Percentiles rank a stretch among this genome's conserved stretches.
phyloP scores from a whole-genome alignment of 495 filamentous ascomycete genomes.

The Penicillium diatomitis region DNA sequence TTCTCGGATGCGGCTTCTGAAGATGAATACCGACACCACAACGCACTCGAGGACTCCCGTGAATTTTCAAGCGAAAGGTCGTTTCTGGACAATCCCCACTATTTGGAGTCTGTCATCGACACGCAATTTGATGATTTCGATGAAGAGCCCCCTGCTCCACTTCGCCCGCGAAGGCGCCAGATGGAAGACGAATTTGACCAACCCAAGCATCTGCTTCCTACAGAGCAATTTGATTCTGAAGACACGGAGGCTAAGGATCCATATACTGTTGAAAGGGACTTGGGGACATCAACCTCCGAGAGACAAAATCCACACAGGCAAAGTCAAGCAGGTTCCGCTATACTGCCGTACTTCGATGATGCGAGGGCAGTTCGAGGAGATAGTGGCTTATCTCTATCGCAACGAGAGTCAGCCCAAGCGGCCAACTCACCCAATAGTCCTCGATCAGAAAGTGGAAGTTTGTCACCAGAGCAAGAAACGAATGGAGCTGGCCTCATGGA shows the following conservation, averaged over 20 bases:
- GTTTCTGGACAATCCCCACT: slow-evolving; percentile 38
- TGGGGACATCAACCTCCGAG: too few relatives aligned
- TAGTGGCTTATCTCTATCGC: too few relatives aligned
- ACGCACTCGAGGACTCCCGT: slow-evolving; percentile 25
- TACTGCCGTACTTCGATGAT: too few relatives aligned
- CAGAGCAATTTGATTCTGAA: not conserved
- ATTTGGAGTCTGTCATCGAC: slow-evolving; percentile 41
- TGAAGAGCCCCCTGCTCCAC: slow-evolving; percentile 14
- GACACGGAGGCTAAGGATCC: not conserved
- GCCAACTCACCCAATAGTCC: slow-evolving; percentile 1
- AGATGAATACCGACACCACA: slow-evolving; percentile 16
- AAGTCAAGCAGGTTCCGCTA: too few relatives aligned
- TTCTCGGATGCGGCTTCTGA: slow-evolving; percentile 39
- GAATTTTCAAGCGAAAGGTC: slow-evolving; percentile 25
- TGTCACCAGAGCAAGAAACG: slow-evolving; percentile 13
- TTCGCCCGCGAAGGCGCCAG: slow-evolving; percentile 2
- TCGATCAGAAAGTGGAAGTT: slow-evolving; percentile 17
- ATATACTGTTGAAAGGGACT: not conserved
- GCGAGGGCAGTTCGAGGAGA: too few relatives aligned
- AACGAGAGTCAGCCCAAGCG: too few relatives aligned
- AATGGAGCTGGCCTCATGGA: slow-evolving; percentile 47
- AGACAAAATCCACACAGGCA: too few relatives aligned
- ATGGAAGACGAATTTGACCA: not conserved
- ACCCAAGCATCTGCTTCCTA: not conserved
- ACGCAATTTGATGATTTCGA: slow-evolving; percentile 37